Evolutionary conservation across 2,329 filamentous ascomycete species (phyloP).

Genomic region (Cordyceps cicadae): DNA sequence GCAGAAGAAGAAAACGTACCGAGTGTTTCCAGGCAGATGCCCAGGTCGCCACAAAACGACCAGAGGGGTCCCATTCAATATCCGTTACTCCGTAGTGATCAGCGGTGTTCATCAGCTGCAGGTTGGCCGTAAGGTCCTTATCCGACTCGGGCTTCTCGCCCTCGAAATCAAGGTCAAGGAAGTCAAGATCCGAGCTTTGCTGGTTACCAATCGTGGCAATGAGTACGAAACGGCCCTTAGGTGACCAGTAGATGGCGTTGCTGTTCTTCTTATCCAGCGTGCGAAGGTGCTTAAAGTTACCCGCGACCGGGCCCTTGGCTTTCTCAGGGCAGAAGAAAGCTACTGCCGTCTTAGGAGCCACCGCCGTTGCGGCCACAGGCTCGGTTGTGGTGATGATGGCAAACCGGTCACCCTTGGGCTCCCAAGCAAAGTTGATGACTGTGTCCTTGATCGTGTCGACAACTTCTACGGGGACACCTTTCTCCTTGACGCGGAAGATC

Average conservation of each 20-base stretch:
- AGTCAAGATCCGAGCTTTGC: conserved; percentile 92
- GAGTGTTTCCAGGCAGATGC: conserved; percentile 93
- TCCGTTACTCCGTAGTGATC: conserved; percentile 98
- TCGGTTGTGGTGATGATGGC: conserved; percentile 94
- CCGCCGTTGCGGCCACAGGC: conserved; percentile 65
- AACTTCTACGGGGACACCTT: conserved; percentile 96
- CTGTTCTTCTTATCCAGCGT: conserved; percentile 99
- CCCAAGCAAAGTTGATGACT: conserved; percentile 99
- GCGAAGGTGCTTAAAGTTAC: conserved; percentile 93
- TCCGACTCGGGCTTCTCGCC: conserved; percentile 89
- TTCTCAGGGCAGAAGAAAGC: conserved; percentile 97
- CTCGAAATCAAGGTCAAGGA: conserved; percentile 96
- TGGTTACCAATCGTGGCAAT: conserved; percentile 88
- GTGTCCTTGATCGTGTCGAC: conserved; percentile 97
- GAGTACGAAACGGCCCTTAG: conserved; percentile 88
- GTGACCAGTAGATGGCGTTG: conserved; percentile 99
- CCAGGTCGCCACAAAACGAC: conserved; percentile 87
- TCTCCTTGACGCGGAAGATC: conserved; percentile 95
- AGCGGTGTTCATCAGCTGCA: conserved; percentile 85
- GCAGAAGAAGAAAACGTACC: conserved; percentile 47
- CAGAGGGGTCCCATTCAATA: conserved; percentile 95
- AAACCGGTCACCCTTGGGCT: conserved; percentile 95
- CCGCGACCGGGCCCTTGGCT: conserved; percentile 67
- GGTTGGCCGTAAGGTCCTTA: conserved; percentile 88
- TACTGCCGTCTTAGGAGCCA: conserved; percentile 87